Evolutionary conservation across 2,329 filamentous ascomycete genomes (phyloP), one percentile per base, ranked within the genome.

Genomic region (Tolypocladium nubicola): DNA sequence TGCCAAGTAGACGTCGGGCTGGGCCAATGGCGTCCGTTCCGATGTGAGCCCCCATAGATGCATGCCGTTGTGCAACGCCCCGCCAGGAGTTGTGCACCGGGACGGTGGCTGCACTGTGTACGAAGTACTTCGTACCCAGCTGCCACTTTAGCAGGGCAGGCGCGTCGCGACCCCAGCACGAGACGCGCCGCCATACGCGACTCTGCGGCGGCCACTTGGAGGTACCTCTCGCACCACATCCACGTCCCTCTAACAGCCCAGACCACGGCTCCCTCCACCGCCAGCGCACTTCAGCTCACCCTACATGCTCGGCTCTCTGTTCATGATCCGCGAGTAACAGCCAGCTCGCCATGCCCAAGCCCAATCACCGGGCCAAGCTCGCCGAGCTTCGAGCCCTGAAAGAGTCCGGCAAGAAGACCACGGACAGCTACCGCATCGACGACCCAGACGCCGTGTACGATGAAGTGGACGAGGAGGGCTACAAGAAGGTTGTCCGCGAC

Each of bases 391-490:
- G 84, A 66, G 91, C 89, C 69, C 83, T 96, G 63, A 88, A 91
- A 68, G 85, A 89, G 66, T 84, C 91, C 56, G 94, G 94, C 74
- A 96, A 96, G 79, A 97, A 94, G 74, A 87, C 87, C 63, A 86
- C 96, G 62, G 88, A 91, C 66, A 85, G 82, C 59, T 99, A 97
- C 76, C 79, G 96, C 73, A 84, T 97, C 60, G 83, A 90, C 65
- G 87, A 97, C 61, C 88, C 89, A 65, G 83, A 87, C 62, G 85
- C 89, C 64, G 78, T 99, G 50, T 99, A 97, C 75, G 94, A 97
- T 61, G 92, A 96, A 67, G 91, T 99, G 53, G 92, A 97, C 68
- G 94, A 99, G 67, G 93, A 94, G 67, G 89, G 89, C 55, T 99
- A 99, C 79, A 97, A 97, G 77, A 95, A 95, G 71, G 87, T 97